Conservation (phyloP, 1,139 yeast genomes). For the Geotrichum cucujoidarum region DNA sequence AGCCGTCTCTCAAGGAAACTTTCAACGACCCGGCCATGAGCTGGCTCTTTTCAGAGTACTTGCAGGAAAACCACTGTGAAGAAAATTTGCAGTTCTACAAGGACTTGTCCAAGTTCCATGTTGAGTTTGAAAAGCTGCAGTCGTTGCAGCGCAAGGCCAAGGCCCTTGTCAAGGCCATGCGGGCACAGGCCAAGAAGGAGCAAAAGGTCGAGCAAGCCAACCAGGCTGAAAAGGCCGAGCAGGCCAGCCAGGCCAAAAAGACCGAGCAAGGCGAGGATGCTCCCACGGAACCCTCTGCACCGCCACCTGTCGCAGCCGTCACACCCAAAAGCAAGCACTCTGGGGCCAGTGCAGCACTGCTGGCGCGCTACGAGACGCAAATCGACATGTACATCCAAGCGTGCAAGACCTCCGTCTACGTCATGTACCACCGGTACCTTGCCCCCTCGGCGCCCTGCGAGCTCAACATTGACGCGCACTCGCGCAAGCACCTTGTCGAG, state of each 20-base stretch:
- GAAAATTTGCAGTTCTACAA: slow-evolving; percentile 73
- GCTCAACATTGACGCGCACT: slow-evolving; percentile 60
- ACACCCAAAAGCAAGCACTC: too few species aligned
- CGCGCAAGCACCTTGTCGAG: slow-evolving; percentile 47
- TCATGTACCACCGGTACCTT: slow-evolving; percentile 62
- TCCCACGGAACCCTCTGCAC: not conserved
- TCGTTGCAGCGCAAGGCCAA: slow-evolving; percentile 24
- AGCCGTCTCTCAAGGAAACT: slow-evolving; percentile 43
- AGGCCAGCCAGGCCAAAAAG: too few species aligned
- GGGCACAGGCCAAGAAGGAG: slow-evolving; percentile 9
- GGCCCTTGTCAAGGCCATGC: slow-evolving; percentile 26
- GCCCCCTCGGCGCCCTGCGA: slow-evolving; percentile 67
- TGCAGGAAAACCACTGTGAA: slow-evolving; percentile 59
- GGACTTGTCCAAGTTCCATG: slow-evolving; percentile 47
- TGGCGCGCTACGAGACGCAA: slow-evolving; percentile 2
- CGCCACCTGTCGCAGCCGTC: too few species aligned
- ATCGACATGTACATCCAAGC: slow-evolving; percentile 10
- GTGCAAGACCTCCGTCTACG: slow-evolving; percentile 47
- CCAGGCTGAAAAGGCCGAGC: too few species aligned
- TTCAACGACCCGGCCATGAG: slow-evolving; percentile 75
- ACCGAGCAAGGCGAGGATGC: not conserved
- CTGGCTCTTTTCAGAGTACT: slow-evolving; percentile 59
- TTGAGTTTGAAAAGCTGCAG: slow-evolving; percentile 38
- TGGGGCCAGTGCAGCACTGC: not conserved
- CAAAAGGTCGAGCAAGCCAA: too few species aligned